A percentile compares a stretch with the other conserved stretches of the same genome.
phyloP scores from a whole-genome alignment of 805 yeast species.

The Saccharomycopsis amapae region DNA sequence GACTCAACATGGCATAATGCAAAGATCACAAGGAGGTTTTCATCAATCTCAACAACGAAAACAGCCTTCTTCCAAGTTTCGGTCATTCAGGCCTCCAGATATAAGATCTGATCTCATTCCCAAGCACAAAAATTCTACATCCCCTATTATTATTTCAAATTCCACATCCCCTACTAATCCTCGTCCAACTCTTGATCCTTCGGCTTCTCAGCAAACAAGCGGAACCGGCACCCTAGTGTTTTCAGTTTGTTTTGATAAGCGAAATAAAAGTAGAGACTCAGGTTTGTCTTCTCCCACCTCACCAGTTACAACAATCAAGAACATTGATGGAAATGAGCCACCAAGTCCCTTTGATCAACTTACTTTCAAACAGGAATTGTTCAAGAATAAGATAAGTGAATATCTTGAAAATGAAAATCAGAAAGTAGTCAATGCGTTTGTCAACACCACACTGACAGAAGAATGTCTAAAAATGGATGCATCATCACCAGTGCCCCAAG shows the following conservation, averaged over 20 bases:
- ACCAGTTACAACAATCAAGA: not conserved
- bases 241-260: constrained; percentile 1
- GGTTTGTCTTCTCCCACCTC: not conserved
- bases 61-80: not conserved
- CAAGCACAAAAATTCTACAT: not conserved
- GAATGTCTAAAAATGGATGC: too few relatives aligned
- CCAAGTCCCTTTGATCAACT: not conserved
- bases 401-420: too few relatives aligned
- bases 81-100: not conserved
- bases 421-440: too few relatives aligned
- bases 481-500: too few relatives aligned
- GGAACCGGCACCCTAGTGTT: constrained; percentile 3
- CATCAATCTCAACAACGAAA: not conserved
- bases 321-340: not conserved
- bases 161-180: not conserved
- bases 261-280: not conserved
- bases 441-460: too few relatives aligned
- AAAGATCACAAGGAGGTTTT: not conserved
- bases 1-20: not conserved
- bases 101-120: not conserved
- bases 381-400: not conserved
- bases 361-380: not conserved
- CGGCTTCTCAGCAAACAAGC: too few relatives aligned
- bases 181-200: too few relatives aligned
- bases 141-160: not conserved